Evolutionary conservation across 148 eudicot species (phyloP), one percentile per base, ranked within the genome.

Genomic region (Rhododendron henanense): DNA sequence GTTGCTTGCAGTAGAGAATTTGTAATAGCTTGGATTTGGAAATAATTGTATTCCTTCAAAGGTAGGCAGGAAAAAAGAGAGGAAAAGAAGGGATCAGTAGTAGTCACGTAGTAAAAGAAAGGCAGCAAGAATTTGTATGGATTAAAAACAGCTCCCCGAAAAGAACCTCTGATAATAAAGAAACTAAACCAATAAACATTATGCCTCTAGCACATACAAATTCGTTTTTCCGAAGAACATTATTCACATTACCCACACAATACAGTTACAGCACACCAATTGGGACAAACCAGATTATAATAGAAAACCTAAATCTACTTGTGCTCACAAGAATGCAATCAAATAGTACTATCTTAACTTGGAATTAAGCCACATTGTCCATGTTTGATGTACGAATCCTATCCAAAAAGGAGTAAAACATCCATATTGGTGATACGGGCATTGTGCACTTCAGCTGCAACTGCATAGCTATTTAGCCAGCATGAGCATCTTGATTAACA

Each of bases 31-130:
- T 91, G 73, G 92, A 90, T 81, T 87, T 90, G 31, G 84, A 84
- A 75, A 96, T 90, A 78, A 87, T 87, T 11, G 57, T 4, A 79
- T 87, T 88, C 98, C 98, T 96, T 78, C 85, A 87, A n/a, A 84
- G 16, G 50, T 61, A 28, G 71, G 85, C n/a, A 44, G 48, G 61
- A 55, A 35, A 41, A 37, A 10, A 81, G 53, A 16, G 44, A 45
- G 71, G 41, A 45, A 73, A 59, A 53, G 28, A 87, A 2, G 25
- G n/a, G 21, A 19, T 51, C 10, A 74, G 79, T 37, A 51, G 44
- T 16, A 7, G 61, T 57, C 37, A 41, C 19, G 10, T 69, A n/a
- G 6, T 2, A 84, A 71, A n/a, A 71, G 16, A 48, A 39, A 71
- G 16, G 9, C 28, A 63, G 13, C 18, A 0, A 37, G 18, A 75